These are phyloP conservation scores for Russula olivacea DNA, from an alignment of 768 basidiomycete genomes.

Conservation along the genomic window DNA sequence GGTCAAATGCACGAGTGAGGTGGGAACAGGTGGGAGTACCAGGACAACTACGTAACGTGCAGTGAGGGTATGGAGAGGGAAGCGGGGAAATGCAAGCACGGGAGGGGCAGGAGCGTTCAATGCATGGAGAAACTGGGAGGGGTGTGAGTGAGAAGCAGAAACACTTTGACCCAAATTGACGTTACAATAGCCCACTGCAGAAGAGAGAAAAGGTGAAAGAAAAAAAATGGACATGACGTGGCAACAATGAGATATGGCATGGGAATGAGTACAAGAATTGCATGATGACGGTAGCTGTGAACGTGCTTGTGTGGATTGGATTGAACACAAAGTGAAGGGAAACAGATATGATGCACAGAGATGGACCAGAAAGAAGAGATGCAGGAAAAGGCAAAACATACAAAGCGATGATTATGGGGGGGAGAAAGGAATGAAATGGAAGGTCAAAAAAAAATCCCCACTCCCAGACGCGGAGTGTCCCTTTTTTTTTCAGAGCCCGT, in stretches of 20 bases:
- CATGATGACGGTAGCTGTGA: conserved; percentile 27
- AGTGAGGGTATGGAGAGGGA: conserved; percentile 17
- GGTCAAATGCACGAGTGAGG: conserved; percentile 11
- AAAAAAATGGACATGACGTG: conserved; percentile 17
- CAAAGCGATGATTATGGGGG: neutral
- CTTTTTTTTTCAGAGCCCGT: conserved; percentile 15
- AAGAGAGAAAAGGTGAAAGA: neutral
- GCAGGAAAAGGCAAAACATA: conserved; percentile 12
- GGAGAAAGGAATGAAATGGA: neutral
- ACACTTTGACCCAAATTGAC: neutral
- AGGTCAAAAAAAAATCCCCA: neutral
- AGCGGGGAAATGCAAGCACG: conserved; percentile 19
- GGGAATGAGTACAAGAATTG: conserved; percentile 26
- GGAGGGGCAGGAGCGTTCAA: conserved; percentile 18
- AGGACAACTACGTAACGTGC: conserved; percentile 24
- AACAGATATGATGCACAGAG: conserved; percentile 22
- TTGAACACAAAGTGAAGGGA: conserved; percentile 14
- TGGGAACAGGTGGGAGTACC: conserved; percentile 17
- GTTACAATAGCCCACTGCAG: conserved; percentile 5
- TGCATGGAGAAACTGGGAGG: conserved; percentile 4
- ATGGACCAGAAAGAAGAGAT: conserved; percentile 13
- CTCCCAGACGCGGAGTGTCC: conserved; percentile 14
- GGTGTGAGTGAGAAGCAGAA: conserved; percentile 7
- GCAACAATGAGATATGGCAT: conserved; percentile 27
- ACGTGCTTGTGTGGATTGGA: conserved; percentile 22